Base-by-base conservation (phyloP, 208 protist genomes). In the Acanthamoeba castellanii region DNA sequence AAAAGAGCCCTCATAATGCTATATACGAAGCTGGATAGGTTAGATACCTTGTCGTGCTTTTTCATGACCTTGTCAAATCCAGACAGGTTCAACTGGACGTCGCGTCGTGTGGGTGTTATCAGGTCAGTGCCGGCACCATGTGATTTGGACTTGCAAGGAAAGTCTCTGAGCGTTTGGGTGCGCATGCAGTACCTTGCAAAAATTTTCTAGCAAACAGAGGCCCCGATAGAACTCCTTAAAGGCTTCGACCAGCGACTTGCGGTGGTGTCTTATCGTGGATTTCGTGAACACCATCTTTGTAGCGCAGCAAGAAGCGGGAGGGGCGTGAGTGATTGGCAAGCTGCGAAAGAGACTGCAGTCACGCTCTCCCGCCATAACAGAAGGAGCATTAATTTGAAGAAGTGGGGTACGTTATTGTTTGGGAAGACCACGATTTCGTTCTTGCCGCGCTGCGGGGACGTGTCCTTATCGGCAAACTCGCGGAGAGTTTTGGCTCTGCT, bases 11-110 rank as follows among this genome's bases (percentile, higher is more conserved):
- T n/a, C 3, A 64, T 25, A 66, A n/a, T 66, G 59, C 22, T 25
- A 8, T 3, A 66, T 2, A 66, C 22, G 20, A 66, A n/a, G 20
- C 22, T n/a, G 7, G 13, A 55, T 20, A 55, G 50, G 50, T 1
- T 57, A 7, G 52, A 57, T 45, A 50, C 72, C 72, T 82, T 82
- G 32, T 82, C 72, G n/a, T 82, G 72, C 72, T 82, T 82, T 42
- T 82, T 82, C 32, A 82, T 68, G 16, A 50, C 72, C 42, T 82
- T 82, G 72, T 82, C 72, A 45, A 82, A 82, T 6, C 72, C 72
- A 11, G 32, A 42, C 5, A 50, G 7, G 72, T 82, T 82, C 72
- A 82, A 27, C 72, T 52, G 42, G 57, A 61, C 3, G 22, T 61
- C 20, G 57, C 22, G 16, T 3, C 16, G 57, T 9, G 57, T 61